A percentile compares a stretch with the other conserved stretches of the same genome.
These are phyloP conservation scores for Uncinocarpus reesii DNA, from an alignment of 2,329 filamentous ascomycete genomes.

Conservation along the genomic window DNA sequence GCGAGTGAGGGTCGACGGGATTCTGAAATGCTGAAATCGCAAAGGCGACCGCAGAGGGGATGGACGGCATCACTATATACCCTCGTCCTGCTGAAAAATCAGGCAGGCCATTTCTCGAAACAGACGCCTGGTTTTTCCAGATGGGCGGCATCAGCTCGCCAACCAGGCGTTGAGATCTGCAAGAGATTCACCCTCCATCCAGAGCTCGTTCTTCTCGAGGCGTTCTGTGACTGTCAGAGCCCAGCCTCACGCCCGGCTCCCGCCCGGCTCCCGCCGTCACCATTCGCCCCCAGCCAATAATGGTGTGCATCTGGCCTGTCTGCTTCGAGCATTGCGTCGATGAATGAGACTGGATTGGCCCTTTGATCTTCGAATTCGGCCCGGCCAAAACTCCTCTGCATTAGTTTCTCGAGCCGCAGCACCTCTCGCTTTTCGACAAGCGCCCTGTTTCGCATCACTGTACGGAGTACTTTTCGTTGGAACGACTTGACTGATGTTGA, in stretches of 20 bases:
- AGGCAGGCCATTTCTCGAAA: background rate
- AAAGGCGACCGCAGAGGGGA: too few relatives aligned
- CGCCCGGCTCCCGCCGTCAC: background rate
- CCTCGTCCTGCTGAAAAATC: background rate
- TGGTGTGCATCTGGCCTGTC: too few relatives aligned
- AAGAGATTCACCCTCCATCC: too few relatives aligned
- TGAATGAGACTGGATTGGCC: too few relatives aligned
- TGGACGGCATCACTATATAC: too few relatives aligned
- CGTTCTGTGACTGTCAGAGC: background rate
- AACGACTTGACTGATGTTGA: background rate
- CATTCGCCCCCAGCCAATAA: background rate
- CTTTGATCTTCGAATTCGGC: too few relatives aligned
- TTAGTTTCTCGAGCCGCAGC: background rate
- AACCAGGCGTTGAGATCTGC: background rate
- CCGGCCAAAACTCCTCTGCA: too few relatives aligned
- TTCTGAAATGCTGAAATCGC: too few relatives aligned
- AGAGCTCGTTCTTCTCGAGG: too few relatives aligned
- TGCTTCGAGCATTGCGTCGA: too few relatives aligned
- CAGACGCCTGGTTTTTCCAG: background rate
- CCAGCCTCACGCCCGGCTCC: background rate
- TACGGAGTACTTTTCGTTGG: background rate
- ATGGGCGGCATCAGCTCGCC: background rate
- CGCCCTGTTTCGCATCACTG: background rate
- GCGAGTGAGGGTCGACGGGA: too few relatives aligned
- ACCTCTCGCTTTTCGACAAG: background rate